Evolutionary conservation across 139 green algal species (phyloP).

Genomic region (Cymbomonas tetramitiformis): DNA sequence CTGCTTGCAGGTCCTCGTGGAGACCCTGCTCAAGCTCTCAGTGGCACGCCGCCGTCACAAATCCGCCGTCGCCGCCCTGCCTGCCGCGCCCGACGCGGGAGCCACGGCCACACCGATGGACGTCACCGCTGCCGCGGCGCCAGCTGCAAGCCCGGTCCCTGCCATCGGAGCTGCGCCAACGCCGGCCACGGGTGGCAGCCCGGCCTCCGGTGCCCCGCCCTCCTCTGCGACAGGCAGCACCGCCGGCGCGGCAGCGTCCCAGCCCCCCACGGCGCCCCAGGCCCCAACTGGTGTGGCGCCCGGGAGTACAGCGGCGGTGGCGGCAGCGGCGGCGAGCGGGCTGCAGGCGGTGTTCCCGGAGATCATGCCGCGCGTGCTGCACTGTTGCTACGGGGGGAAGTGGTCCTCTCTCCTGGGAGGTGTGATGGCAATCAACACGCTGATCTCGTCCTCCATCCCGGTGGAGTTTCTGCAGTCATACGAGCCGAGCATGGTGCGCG

Average conservation of each 20-base stretch:
- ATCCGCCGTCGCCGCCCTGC: not conserved
- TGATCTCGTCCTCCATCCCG: constrained; percentile 21
- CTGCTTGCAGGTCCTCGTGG: constrained; percentile 54
- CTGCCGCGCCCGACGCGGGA: not conserved
- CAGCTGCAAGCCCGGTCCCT: not conserved
- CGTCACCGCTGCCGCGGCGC: not conserved
- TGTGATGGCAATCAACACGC: constrained; percentile 42
- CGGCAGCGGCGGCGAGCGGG: constrained; percentile 7
- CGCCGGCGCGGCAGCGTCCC: constrained; percentile 9
- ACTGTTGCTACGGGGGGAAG: constrained; percentile 64
- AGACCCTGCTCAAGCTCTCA: constrained; percentile 49
- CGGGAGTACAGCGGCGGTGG: constrained; percentile 12
- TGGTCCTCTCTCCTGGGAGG: constrained; percentile 68
- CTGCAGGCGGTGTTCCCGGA: constrained; percentile 48
- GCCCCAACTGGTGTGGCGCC: no score
- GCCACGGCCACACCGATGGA: constrained; percentile 6
- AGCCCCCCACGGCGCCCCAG: not conserved
- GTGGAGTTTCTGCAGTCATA: not conserved
- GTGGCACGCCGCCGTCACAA: not conserved
- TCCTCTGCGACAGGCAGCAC: no score
- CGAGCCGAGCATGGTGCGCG: constrained; percentile 28
- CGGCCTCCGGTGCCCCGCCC: no score
- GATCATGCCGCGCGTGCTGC: constrained; percentile 57
- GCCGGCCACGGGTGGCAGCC: no score
- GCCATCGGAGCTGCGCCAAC: no score